Base-by-base conservation (phyloP, 345 rosid species). In the Salix purpurea region DNA sequence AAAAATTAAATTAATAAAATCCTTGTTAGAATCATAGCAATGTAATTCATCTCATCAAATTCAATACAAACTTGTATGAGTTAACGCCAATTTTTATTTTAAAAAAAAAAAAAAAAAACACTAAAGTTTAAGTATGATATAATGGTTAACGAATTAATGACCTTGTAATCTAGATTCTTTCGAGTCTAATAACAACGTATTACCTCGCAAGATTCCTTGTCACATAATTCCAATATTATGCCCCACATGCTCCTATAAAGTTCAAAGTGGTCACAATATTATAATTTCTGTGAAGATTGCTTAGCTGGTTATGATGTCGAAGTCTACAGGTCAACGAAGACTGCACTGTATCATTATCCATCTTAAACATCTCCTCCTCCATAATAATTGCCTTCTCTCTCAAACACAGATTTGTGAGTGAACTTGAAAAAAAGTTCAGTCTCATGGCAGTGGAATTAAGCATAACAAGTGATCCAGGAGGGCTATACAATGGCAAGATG, bases 371-470 rank as follows among this genome's bases (percentile, higher is more conserved):
- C 23, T 16, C 2, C 14, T 37, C 75, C 39, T 42, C 3, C 18
- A 11, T 42, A 0, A 11, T 42, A 2, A 42, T 32, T 32, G 18
- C 60, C 30, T 14, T 2, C 42, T 42, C 69, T 19, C 67, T 28
- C 16, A 10, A 42, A 8, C 39, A 36, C 36, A 8, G 8, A 60
- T 30, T 36, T 2, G 19, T 54, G 30, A n/a, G 37, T 34, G 67
- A 26, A 11, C 21, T 74, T 71, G 32, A 42, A 42, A 60, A 26
- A 69, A 65, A 64, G 34, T 18, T 21, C 2, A 81, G 65, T 42
- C 46, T 67, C 73, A 90, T 90, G 97, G 90, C 90, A 42, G 82
- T 11, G 54, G 91, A 84, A 50, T 66, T 84, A 15, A 71, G 83
- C 4, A 68, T 74, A 28, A 16, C 73, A 15, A 77, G 65, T 56